Base-by-base conservation (phyloP, 768 basidiomycete species). In the Mycena kentingensis region DNA sequence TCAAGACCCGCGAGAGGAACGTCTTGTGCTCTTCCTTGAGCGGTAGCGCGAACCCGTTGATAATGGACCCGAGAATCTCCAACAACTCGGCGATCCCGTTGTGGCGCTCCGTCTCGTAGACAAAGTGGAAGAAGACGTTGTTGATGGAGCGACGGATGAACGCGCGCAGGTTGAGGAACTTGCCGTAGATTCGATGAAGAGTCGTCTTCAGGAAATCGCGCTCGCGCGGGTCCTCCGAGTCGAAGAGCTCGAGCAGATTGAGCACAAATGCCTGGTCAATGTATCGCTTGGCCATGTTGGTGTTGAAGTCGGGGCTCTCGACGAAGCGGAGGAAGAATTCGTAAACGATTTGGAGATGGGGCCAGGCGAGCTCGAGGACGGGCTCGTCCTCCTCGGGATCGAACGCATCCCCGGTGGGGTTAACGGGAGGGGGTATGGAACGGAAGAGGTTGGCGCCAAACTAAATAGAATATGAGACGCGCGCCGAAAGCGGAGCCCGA, bases 301-400 rank as follows among this genome's bases (percentile, higher is more conserved):
- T 94, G 79, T 96, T 98, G 77, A 99, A 98, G 69, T 99, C 97
- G 16, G 90, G 90, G 62, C 86, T 90, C 72, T 99, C 97, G 54
- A 99, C 90, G 67, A 99, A 99, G 32, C 97, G 89, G 27, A 99
- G 86, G 83, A 99, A 99, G 73, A 99, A 98, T 72, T 99, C 97
- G 75, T 99, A 99, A 46, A 99, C 97, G 60, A 99, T 95, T 70
- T 99, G 95, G 51, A 99, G 81, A 70, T 99, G 97, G 34, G 97
- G 97, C 97, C 97, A 99, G 24, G 97, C 97, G 51, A 98, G 88
- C 68, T 99, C 97, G 54, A 99, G 81, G 2, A 99, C 97, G 6
- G 97, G 97, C 60, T 99, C 97, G 63, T 99, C 97, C 74, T 99
- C 97, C 72, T 99, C 97, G 19, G 97, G 97, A 68, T 99, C 97